phyloP scores from a whole-genome alignment of 2,329 filamentous ascomycete species.

The Clarireedia sp. region DNA sequence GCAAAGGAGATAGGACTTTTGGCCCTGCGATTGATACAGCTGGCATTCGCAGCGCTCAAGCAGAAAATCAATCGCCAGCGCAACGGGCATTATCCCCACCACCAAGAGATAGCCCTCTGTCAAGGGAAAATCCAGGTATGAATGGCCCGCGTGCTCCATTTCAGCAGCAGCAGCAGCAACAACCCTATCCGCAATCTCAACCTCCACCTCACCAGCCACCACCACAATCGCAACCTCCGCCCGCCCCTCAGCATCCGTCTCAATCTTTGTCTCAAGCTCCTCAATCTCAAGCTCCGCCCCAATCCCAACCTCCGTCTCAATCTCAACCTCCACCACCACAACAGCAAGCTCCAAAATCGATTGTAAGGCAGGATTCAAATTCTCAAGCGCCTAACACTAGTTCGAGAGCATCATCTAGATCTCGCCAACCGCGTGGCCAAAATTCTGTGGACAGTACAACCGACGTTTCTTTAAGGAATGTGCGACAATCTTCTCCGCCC shows the following conservation, averaged over 20 bases:
- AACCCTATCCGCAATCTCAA: neutral
- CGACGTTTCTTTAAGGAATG: slow-evolving; percentile 42
- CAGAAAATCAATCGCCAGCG: slow-evolving; percentile 40
- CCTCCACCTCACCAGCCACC: neutral
- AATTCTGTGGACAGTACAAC: slow-evolving; percentile 61
- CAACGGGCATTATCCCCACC: slow-evolving; percentile 28
- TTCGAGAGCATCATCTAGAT: slow-evolving; percentile 37
- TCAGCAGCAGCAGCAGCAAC: slow-evolving; percentile 19
- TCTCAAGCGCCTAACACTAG: slow-evolving; percentile 19
- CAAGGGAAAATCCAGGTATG: slow-evolving; percentile 42
- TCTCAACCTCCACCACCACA: slow-evolving; percentile 44
- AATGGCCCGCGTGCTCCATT: slow-evolving; percentile 60
- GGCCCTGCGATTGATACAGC: slow-evolving; percentile 27
- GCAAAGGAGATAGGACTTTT: slow-evolving; percentile 23
- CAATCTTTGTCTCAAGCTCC: neutral
- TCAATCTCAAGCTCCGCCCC: slow-evolving; percentile 1
- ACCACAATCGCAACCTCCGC: neutral
- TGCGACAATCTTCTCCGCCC: slow-evolving; percentile 49
- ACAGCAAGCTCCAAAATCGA: slow-evolving; percentile 31
- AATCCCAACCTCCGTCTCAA: neutral
- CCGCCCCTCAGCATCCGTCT: too few relatives aligned
- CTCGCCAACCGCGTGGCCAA: slow-evolving; percentile 51
- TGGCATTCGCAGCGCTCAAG: slow-evolving; percentile 32
- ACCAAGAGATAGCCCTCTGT: slow-evolving; percentile 33
- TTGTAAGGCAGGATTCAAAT: slow-evolving; percentile 17